A percentile compares a stretch with the other conserved stretches of the same genome.
phyloP scores from a whole-genome alignment of 495 filamentous ascomycete species.

The Bryoglossum gracile region DNA sequence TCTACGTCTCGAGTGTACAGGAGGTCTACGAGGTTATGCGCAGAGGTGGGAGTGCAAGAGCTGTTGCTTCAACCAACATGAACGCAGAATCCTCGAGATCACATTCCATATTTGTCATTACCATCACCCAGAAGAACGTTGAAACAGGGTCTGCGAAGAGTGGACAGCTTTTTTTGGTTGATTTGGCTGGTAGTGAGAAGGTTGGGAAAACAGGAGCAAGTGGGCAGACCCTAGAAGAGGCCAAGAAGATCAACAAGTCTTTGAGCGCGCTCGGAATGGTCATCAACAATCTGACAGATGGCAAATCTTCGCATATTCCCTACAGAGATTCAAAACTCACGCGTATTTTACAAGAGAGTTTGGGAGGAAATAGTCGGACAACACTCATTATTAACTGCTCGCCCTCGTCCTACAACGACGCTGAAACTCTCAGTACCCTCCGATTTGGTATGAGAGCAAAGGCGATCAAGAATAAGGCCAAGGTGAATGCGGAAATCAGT shows the following conservation, averaged over 20 bases:
- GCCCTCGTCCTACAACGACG: conserved; percentile 95
- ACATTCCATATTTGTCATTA: conserved; percentile 97
- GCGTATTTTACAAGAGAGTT: conserved; percentile 88
- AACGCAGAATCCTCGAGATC: conserved; percentile 98
- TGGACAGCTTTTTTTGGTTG: conserved; percentile 92
- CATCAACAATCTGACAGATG: conserved; percentile 95
- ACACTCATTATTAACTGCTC: conserved; percentile 98
- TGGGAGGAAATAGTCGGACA: conserved; percentile 95
- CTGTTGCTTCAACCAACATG: conserved; percentile 99
- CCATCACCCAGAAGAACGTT: conserved; percentile 94
- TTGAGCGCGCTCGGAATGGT: conserved; percentile 97
- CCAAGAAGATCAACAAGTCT: conserved; percentile 99
- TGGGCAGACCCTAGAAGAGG: conserved; percentile 95
- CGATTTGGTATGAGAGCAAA: conserved; percentile 96
- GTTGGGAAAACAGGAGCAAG: conserved; percentile 97
- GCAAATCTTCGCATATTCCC: conserved; percentile 94
- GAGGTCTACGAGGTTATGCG: conserved; percentile 98
- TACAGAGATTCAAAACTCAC: conserved; percentile 99
- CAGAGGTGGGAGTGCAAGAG: conserved; percentile 77
- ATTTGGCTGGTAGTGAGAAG: conserved; percentile 96
- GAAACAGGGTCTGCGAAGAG: conserved; percentile 96
- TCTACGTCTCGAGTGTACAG: conserved; percentile 90
- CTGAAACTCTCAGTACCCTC: conserved; percentile 87
- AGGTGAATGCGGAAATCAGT: conserved; percentile 97
- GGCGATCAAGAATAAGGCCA: conserved; percentile 99